Base-by-base conservation (phyloP, 192 early-diverging fungal genomes). In the Phlyctochytrium bullatum region DNA sequence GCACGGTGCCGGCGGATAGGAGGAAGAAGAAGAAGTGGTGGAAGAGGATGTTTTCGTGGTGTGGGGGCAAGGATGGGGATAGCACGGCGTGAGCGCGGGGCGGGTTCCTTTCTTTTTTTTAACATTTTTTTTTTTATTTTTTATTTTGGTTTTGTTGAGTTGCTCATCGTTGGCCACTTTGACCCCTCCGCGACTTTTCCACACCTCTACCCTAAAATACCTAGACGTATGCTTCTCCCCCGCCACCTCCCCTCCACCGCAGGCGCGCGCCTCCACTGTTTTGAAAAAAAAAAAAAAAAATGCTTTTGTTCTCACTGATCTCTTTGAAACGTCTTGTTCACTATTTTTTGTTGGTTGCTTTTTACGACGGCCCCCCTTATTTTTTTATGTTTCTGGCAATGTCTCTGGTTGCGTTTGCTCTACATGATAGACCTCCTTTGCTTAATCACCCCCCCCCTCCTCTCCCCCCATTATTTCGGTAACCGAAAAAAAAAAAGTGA, bases 11-110 rank as follows among this genome's bases (percentile, higher is more conserved):
- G 33, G 27, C 28, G 12, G 61, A 62, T n/a, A 64, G 24, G 63
- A 66, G 32, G 53, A 29, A 34, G 67, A 69, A 69, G 67, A 64
- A 66, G 61, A 69, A 69, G 67, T 69, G 67, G 67, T 69, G 67
- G 67, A 62, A 63, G 60, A 52, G 61, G n/a, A 52, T 69, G 34
- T 69, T 69, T 31, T 61, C 50, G 20, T 69, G 67, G 65, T 66
- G 65, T 66, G 65, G 65, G 27, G 20, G 24, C 12, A 16, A 51
- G 52, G 65, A 66, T 56, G 36, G 20, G 12, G 54, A 57, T 27
- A 57, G 54, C 27, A 57, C 20, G 54, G 54, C 10, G 54, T 57
- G 16, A 25, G 54, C 54, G 4, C 20, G 54, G 27, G 54, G 27
- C 12, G 20, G 54, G 20, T 57, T 57, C 16, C 27, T 10, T 14